Conservation (phyloP, 371 early-diverging fungal species). For the Mortierella sp. region DNA sequence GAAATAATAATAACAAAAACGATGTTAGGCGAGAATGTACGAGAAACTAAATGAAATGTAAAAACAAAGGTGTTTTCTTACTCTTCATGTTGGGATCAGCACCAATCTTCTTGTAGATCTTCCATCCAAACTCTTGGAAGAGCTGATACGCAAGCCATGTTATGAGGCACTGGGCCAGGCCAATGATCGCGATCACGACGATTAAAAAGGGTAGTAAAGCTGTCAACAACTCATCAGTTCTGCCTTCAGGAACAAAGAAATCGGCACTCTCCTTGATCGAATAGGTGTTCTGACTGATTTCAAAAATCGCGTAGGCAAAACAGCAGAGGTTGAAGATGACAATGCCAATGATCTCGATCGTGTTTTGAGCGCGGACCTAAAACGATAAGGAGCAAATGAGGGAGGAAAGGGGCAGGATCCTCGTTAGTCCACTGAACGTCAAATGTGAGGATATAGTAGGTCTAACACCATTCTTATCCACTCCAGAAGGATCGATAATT, state of each 20-base stretch:
- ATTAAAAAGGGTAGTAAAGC: slow-evolving; percentile 24
- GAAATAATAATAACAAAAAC: slow-evolving; percentile 8
- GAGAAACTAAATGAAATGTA: neutral
- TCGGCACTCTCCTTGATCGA: slow-evolving; percentile 8
- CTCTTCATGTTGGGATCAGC: slow-evolving; percentile 90
- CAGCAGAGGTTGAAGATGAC: slow-evolving; percentile 83
- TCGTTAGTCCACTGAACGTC: slow-evolving; percentile 52
- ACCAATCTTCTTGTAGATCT: slow-evolving; percentile 94
- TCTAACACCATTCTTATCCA: too few species aligned
- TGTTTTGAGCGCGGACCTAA: slow-evolving; percentile 84
- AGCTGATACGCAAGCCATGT: slow-evolving; percentile 58
- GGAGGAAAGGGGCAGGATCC: neutral
- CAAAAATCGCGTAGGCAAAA: slow-evolving; percentile 82
- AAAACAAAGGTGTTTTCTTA: slow-evolving; percentile 43
- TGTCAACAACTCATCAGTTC: neutral
- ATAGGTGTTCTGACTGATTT: slow-evolving; percentile 55
- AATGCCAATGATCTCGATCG: slow-evolving; percentile 89
- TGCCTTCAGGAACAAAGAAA: slow-evolving; percentile 11
- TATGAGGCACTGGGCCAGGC: slow-evolving; percentile 36
- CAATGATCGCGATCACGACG: slow-evolving; percentile 38
- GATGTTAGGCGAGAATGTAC: too few species aligned
- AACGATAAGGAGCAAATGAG: neutral
- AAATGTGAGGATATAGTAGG: too few species aligned
- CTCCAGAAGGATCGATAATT: too few species aligned
- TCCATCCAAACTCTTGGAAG: slow-evolving; percentile 94